Percentiles rank a stretch among this genome's conserved stretches.
These are phyloP conservation scores for Pyricularia sp. DNA, from an alignment of 2,329 filamentous ascomycete genomes.

Conservation along the genomic window DNA sequence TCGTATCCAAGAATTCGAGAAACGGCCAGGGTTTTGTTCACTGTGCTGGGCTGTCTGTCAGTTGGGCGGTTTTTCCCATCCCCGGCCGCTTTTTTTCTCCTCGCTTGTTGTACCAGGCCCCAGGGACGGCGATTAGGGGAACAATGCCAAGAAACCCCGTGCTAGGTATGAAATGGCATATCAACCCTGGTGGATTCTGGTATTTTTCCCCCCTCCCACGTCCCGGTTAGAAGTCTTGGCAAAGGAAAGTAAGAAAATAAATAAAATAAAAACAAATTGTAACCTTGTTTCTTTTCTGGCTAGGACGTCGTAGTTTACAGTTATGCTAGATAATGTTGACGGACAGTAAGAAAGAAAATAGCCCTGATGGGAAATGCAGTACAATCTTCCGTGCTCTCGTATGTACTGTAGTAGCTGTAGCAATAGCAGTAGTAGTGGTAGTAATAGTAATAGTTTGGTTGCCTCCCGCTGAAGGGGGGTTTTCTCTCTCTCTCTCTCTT, in stretches of 20 bases:
- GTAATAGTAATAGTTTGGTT: no score
- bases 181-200: not conserved
- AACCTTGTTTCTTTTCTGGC: not conserved
- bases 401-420: no score
- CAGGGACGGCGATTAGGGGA: not conserved
- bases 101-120: not conserved
- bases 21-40: not conserved
- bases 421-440: no score
- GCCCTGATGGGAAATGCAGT: no score
- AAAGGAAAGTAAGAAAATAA: not conserved
- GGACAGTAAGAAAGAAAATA: not conserved
- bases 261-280: not conserved
- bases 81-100: not conserved
- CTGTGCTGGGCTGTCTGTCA: not conserved
- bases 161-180: not conserved
- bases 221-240: not conserved
- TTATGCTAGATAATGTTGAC: slow-evolving; percentile 1
- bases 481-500: no score
- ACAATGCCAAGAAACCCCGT: slow-evolving; percentile 1
- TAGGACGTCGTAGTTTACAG: not conserved
- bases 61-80: not conserved
- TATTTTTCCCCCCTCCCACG: not conserved
- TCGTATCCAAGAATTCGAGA: not conserved
- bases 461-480: no score
- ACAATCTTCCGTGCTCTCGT: no score